phyloP scores from a whole-genome alignment of 2,329 filamentous ascomycete species.

The Talaromyces sp. region DNA sequence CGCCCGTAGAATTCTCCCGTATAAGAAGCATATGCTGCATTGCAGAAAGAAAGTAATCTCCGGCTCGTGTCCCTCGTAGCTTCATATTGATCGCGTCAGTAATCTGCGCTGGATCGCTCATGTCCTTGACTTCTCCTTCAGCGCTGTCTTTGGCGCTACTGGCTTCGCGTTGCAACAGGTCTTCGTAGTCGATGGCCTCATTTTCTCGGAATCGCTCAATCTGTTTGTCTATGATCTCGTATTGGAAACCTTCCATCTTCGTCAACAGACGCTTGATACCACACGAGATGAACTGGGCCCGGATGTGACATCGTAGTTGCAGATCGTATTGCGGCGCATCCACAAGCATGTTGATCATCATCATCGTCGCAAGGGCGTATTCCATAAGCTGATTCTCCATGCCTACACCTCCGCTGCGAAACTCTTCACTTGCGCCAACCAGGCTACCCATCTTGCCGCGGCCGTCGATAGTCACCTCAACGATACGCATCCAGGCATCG shows the following conservation, averaged over 20 bases:
- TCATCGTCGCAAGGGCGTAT: conserved; percentile 91
- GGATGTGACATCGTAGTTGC: conserved; percentile 86
- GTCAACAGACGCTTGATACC: conserved; percentile 89
- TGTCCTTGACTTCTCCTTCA: conserved; percentile 82
- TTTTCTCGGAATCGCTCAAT: conserved; percentile 90
- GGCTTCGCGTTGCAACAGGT: conserved; percentile 86
- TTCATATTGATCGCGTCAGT: conserved; percentile 88
- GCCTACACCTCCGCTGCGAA: conserved; percentile 90
- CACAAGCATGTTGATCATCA: conserved; percentile 94
- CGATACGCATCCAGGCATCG: conserved; percentile 97
- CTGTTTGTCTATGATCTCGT: conserved; percentile 97
- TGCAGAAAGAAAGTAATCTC: conserved; percentile 94
- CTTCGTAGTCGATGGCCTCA: conserved; percentile 97
- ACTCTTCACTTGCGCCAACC: conserved; percentile 93
- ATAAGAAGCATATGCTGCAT: conserved; percentile 94
- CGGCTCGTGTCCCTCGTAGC: conserved; percentile 75
- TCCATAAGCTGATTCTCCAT: conserved; percentile 99
- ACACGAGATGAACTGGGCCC: conserved; percentile 92
- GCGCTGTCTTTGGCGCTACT: conserved; percentile 85
- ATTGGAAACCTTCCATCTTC: conserved; percentile 98
- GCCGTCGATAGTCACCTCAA: conserved; percentile 94
- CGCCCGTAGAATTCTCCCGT: conserved; percentile 74
- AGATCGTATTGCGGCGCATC: conserved; percentile 87
- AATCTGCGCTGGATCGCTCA: conserved; percentile 89
- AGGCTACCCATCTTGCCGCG: conserved; percentile 98